Conservation (phyloP, 768 basidiomycete species). For the Lepiota subincarnata region DNA sequence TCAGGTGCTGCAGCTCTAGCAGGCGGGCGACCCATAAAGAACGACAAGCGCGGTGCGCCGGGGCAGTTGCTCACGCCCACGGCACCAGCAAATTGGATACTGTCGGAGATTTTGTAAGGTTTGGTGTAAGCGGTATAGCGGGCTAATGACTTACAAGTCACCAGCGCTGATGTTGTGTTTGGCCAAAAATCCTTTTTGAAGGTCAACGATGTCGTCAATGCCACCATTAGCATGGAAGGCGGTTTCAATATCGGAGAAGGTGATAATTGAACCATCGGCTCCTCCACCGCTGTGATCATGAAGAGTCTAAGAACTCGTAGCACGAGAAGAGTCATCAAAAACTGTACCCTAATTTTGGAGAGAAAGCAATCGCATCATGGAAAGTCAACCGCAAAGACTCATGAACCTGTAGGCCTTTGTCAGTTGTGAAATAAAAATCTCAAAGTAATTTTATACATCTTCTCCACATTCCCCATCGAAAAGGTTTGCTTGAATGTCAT, state of each 20-base stretch:
- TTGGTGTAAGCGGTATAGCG: neutral
- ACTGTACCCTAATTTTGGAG: constrained; percentile 26
- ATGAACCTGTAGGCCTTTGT: neutral
- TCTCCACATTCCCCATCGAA: constrained; percentile 29
- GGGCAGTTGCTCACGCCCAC: constrained; percentile 39
- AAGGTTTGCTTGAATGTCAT: constrained; percentile 34
- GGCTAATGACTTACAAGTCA: constrained; percentile 37
- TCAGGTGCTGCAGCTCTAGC: constrained; percentile 29
- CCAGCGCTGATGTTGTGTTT: constrained; percentile 35
- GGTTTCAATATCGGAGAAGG: constrained; percentile 39
- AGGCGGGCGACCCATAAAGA: constrained; percentile 34
- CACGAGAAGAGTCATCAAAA: neutral
- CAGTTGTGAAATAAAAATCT: neutral
- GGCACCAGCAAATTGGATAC: constrained; percentile 46
- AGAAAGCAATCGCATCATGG: constrained; percentile 43
- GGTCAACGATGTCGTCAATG: constrained; percentile 37
- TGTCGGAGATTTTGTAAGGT: constrained; percentile 10
- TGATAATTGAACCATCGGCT: constrained; percentile 47
- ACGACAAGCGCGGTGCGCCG: constrained; percentile 39
- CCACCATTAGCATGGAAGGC: constrained; percentile 40
- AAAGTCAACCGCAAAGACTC: constrained; percentile 27
- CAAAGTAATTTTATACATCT: neutral
- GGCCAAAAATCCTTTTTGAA: constrained; percentile 29
- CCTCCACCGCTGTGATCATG: constrained; percentile 31
- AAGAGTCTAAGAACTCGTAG: neutral